Percentiles rank a stretch among this genome's conserved stretches.
Evolutionary conservation across 2,329 filamentous ascomycete genomes (phyloP).

Genomic region (Arthrobotrys megalospora): DNA sequence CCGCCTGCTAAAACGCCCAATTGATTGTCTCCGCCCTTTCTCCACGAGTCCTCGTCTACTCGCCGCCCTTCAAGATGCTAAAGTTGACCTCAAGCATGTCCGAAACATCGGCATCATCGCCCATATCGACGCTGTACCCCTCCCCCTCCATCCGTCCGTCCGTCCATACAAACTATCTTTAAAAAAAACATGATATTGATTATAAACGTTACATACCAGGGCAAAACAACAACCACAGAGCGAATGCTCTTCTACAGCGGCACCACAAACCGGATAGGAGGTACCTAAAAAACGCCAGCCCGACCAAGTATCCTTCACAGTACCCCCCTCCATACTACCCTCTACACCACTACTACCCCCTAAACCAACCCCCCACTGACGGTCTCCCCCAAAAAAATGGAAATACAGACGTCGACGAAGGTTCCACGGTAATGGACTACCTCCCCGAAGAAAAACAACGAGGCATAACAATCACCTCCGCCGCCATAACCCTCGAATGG

Average conservation of each 20-base stretch:
- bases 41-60: slow-evolving; percentile 43
- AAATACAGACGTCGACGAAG: slow-evolving; percentile 91
- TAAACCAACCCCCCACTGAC: neutral
- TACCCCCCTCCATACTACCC: slow-evolving; percentile 11
- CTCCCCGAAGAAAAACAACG: slow-evolving; percentile 99
- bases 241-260: slow-evolving; percentile 98
- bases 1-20: slow-evolving; percentile 39
- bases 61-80: slow-evolving; percentile 46
- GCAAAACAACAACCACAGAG: slow-evolving; percentile 97
- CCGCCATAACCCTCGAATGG: slow-evolving; percentile 98
- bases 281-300: slow-evolving; percentile 38
- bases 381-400: slow-evolving; percentile 66
- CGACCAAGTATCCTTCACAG: slow-evolving; percentile 45
- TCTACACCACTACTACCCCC: neutral
- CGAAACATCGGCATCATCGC: slow-evolving; percentile 99
- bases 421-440: slow-evolving; percentile 99
- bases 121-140: slow-evolving; percentile 86
- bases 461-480: slow-evolving; percentile 98
- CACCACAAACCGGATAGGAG: slow-evolving; percentile 74
- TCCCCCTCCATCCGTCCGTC: slow-evolving; percentile 65
- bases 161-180: slow-evolving; percentile 69
- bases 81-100: slow-evolving; percentile 69
- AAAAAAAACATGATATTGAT: slow-evolving; percentile 69
- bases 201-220: slow-evolving; percentile 73
- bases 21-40: slow-evolving; percentile 34